These are phyloP conservation scores for Histomonas meleagridis DNA, from an alignment of 208 protist species.

Conservation along the genomic window DNA sequence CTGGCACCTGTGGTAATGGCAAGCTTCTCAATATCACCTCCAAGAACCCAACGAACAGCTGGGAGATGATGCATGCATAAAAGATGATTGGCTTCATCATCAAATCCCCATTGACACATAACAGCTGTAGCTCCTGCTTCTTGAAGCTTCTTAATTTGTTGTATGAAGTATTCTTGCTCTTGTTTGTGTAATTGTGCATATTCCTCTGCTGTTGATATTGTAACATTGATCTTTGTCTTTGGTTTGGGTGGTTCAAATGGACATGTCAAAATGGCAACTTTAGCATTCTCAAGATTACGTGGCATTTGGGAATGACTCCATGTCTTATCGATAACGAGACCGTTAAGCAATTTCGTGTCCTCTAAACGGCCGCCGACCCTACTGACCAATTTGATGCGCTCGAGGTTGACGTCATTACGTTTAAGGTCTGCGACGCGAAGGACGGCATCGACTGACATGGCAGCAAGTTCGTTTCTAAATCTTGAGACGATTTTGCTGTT, in stretches of 20 bases:
- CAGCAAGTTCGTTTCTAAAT: background rate
- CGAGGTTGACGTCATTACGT: constrained; percentile 95
- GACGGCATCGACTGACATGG: constrained; percentile 92
- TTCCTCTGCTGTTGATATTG: constrained; percentile 67
- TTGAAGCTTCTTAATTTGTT: constrained; percentile 75
- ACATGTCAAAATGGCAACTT: constrained; percentile 98
- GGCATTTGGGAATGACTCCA: constrained; percentile 82
- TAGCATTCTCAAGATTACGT: constrained; percentile 79
- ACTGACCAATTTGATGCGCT: constrained; percentile 96
- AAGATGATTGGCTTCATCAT: constrained; percentile 99
- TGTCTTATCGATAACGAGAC: constrained; percentile 97
- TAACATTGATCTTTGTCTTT: constrained; percentile 97
- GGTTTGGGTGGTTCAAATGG: constrained; percentile 99
- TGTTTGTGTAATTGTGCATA: constrained; percentile 69
- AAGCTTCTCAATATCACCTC: constrained; percentile 97
- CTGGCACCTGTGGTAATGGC: constrained; percentile 95
- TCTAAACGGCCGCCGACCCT: constrained; percentile 84
- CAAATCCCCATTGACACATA: constrained; percentile 99
- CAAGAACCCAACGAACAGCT: constrained; percentile 97
- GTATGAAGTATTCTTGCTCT: constrained; percentile 93
- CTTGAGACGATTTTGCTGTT: constrained; percentile 54
- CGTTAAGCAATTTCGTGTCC: constrained; percentile 87
- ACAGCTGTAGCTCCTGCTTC: constrained; percentile 87
- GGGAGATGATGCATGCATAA: constrained; percentile 91
- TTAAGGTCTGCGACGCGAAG: constrained; percentile 92